Base-by-base conservation (phyloP, 352 stramenopile genomes). In the Globisporangium echinulatum region DNA sequence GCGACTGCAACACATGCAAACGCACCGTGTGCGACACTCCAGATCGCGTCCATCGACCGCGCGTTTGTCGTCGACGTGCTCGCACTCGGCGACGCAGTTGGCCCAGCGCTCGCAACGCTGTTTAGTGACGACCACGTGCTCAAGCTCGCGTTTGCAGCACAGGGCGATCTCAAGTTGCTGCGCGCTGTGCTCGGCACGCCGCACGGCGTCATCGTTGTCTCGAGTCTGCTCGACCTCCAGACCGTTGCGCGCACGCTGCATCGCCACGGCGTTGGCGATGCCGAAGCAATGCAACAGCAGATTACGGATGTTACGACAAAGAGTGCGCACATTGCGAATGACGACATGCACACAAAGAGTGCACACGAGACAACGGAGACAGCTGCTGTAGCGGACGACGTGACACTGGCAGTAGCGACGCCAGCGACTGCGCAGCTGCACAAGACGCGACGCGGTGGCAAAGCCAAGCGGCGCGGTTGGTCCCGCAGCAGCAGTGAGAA, bases 101-200 rank as follows among this genome's bases (percentile, higher is more conserved):
- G 59, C 10, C 52, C 49, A 15, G 60, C 73, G 14, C 63, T 88
- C 40, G 51, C 54, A 19, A 59, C 63, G 17, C 48, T 90, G 6
- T 89, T 93, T 54, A 56, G 51, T 19, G 74, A 69, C 11, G 58
- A 82, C 11, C 54, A 55, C 6, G 71, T 88, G n/a, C 46, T 90
- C 8, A 90, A 91, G 62, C 63, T 93, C 19, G 83, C 77, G 5
- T 90, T 93, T 59, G 79, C 88, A 54, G 77, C 79, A 7, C 79
- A 71, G 55, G 77, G 76, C 11, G 83, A 93, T 53, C 58, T 93
- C 7, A 74, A 79, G 38, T 68, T 80, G 4, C 58, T 93, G 37
- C 72, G 77, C 7, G 56, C 68, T 5, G 75, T 90, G 55, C 59
- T 90, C 7, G 61, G 55, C 9, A 54, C 58, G 8, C 37, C 56